A percentile compares a stretch with the other conserved stretches of the same genome.
Conservation (phyloP, 1,284 basidiomycete genomes). For the Puccinia polysora region DNA sequence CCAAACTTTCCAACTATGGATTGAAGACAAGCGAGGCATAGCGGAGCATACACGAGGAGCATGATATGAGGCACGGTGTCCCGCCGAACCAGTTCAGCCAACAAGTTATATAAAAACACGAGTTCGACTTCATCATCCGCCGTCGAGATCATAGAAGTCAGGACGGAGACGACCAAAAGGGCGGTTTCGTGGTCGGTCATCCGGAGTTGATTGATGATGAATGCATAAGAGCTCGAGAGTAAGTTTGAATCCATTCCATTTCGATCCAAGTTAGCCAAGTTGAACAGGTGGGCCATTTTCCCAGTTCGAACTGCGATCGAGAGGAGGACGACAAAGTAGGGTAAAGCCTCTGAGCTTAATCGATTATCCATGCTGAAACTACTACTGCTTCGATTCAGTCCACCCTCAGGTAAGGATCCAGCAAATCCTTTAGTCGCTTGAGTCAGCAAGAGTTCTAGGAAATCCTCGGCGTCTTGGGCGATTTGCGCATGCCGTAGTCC, state of each 20-base stretch:
- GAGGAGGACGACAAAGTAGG: conserved; percentile 74
- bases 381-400: no score
- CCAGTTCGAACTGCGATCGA: conserved; percentile 60
- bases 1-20: no score
- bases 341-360: conserved; percentile 63
- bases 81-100: conserved; percentile 65
- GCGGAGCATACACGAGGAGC: conserved; percentile 11
- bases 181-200: conserved; percentile 65
- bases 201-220: conserved; percentile 61
- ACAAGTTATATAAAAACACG: conserved; percentile 69
- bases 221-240: conserved; percentile 58
- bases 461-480: conserved; percentile 27
- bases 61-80: conserved; percentile 21
- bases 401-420: conserved; percentile 47
- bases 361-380: no score
- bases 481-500: conserved; percentile 63
- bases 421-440: conserved; percentile 45
- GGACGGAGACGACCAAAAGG: conserved; percentile 68
- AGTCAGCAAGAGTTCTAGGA: conserved; percentile 18
- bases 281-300: conserved; percentile 52
- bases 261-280: conserved; percentile 60
- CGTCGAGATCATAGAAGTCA: conserved; percentile 69
- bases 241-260: conserved; percentile 57
- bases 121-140: conserved; percentile 74
- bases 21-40: background rate